Percentiles rank a stretch among this genome's conserved stretches.
Conservation (phyloP, 805 yeast genomes). For the Zygoascus ofunaensis region DNA sequence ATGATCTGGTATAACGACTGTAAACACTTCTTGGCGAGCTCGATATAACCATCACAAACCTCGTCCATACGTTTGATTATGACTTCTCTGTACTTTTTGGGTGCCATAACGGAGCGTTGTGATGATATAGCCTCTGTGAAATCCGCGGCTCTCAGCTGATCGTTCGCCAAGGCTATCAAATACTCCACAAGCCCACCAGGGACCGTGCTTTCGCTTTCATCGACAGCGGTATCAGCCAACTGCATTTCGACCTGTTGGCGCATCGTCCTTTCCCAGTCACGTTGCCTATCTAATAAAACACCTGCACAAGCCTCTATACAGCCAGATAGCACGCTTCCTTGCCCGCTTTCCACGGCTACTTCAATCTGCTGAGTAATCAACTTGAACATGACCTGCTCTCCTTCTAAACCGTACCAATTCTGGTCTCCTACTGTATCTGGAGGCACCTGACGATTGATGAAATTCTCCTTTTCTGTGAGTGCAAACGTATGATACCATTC, state of each 20-base stretch:
- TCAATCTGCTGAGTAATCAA: slow-evolving; percentile 86
- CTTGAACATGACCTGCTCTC: slow-evolving; percentile 67
- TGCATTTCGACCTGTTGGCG: slow-evolving; percentile 41
- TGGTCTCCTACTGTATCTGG: slow-evolving; percentile 62
- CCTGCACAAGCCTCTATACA: slow-evolving; percentile 64
- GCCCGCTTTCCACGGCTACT: slow-evolving; percentile 77
- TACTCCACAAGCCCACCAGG: slow-evolving; percentile 78
- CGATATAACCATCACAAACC: slow-evolving; percentile 72
- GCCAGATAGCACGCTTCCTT: slow-evolving; percentile 68
- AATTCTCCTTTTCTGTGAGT: slow-evolving; percentile 55
- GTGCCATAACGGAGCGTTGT: slow-evolving; percentile 54
- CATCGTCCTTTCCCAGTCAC: slow-evolving; percentile 49
- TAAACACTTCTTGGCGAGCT: slow-evolving; percentile 58
- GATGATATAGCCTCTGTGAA: slow-evolving; percentile 61
- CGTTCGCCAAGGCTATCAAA: slow-evolving; percentile 73
- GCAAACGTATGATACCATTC: slow-evolving; percentile 77
- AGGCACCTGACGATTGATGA: slow-evolving; percentile 55
- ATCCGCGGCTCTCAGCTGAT: slow-evolving; percentile 65
- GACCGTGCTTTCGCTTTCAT: slow-evolving; percentile 33
- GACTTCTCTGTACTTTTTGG: slow-evolving; percentile 50
- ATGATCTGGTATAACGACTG: slow-evolving; percentile 49
- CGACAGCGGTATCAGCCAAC: slow-evolving; percentile 29
- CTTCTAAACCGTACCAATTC: slow-evolving; percentile 53
- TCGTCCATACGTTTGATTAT: slow-evolving; percentile 51
- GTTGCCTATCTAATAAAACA: slow-evolving; percentile 52